A percentile compares a stretch with the other conserved stretches of the same genome.
Evolutionary conservation across 2,329 filamentous ascomycete genomes (phyloP).

Genomic region (Pyricularia grisea): DNA sequence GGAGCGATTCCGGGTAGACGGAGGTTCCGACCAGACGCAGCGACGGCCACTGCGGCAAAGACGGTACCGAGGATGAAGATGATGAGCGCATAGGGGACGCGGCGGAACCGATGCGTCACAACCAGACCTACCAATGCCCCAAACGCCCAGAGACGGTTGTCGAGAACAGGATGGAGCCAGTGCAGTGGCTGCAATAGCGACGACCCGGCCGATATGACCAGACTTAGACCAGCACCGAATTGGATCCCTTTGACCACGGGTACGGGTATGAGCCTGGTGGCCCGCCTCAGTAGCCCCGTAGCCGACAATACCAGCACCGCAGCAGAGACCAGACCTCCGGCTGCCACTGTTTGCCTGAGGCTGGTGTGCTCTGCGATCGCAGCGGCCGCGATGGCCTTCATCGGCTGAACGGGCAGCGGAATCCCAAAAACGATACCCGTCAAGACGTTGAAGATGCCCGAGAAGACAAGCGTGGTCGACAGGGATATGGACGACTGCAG

Average conservation of each 20-base stretch:
- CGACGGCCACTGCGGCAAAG: slow-evolving; percentile 34
- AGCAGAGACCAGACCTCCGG: slow-evolving; percentile 68
- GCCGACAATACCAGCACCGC: slow-evolving; percentile 68
- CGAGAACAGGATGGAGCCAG: slow-evolving; percentile 55
- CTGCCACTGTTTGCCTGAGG: slow-evolving; percentile 65
- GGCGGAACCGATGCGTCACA: slow-evolving; percentile 51
- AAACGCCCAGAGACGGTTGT: slow-evolving; percentile 74
- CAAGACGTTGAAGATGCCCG: slow-evolving; percentile 75
- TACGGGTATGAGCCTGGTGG: slow-evolving; percentile 66
- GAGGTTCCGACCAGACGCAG: slow-evolving; percentile 10
- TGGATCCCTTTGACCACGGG: slow-evolving; percentile 94
- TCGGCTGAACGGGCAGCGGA: slow-evolving; percentile 85
- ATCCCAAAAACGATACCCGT: slow-evolving; percentile 81
- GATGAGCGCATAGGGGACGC: slow-evolving; percentile 69
- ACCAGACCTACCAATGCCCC: slow-evolving; percentile 64
- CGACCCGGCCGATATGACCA: slow-evolving; percentile 68
- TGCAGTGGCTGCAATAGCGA: slow-evolving; percentile 57
- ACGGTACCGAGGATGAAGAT: slow-evolving; percentile 61
- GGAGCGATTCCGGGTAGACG: slow-evolving; percentile 42
- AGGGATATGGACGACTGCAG: slow-evolving; percentile 71
- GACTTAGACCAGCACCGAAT: slow-evolving; percentile 77
- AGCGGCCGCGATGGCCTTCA: slow-evolving; percentile 82
- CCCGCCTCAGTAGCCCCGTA: slow-evolving; percentile 69
- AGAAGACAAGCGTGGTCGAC: slow-evolving; percentile 77
- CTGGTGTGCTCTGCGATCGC: slow-evolving; percentile 65